A percentile compares a stretch with the other conserved stretches of the same genome.
These are phyloP conservation scores for Leptodermis oblonga DNA, from an alignment of 257 asterid genomes.

Conservation along the genomic window DNA sequence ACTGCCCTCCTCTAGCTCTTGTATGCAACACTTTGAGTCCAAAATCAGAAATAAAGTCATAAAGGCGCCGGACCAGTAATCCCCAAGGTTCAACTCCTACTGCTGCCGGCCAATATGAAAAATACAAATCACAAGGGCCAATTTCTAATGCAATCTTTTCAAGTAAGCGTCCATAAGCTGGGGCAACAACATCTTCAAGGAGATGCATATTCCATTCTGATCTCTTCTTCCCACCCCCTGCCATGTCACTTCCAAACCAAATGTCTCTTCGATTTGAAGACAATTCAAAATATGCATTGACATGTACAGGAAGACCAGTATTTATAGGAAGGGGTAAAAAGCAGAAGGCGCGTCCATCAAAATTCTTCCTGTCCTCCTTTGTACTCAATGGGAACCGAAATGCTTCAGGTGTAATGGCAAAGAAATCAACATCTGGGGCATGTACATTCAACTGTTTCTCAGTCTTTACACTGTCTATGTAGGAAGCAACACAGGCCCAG, in stretches of 20 bases:
- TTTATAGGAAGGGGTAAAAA: constrained; percentile 86
- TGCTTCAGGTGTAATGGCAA: constrained; percentile 42
- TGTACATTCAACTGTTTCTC: constrained; percentile 29
- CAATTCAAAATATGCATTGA: constrained; percentile 89
- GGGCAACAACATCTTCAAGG: constrained; percentile 87
- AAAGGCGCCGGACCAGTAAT: constrained; percentile 69
- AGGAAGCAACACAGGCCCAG: constrained; percentile 90
- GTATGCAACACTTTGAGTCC: constrained; percentile 74
- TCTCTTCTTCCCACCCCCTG: constrained; percentile 93
- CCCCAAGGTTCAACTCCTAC: constrained; percentile 83
- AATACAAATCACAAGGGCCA: constrained; percentile 76
- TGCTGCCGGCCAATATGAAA: constrained; percentile 77
- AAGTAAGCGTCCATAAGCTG: constrained; percentile 87
- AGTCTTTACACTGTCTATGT: constrained; percentile 47
- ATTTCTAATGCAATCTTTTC: constrained; percentile 74
- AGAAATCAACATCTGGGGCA: constrained; percentile 27
- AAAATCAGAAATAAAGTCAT: constrained; percentile 58
- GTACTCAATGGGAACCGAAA: constrained; percentile 39
- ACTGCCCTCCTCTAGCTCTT: constrained; percentile 85
- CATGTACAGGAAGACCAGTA: constrained; percentile 92
- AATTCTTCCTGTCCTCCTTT: constrained; percentile 32
- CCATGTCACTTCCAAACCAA: constrained; percentile 99
- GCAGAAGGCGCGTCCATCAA: constrained; percentile 94
- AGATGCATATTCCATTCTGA: constrained; percentile 93
- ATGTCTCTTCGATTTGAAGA: constrained; percentile 95